phyloP scores from a whole-genome alignment of 306 rosid species.

The Luffa acutangula region DNA sequence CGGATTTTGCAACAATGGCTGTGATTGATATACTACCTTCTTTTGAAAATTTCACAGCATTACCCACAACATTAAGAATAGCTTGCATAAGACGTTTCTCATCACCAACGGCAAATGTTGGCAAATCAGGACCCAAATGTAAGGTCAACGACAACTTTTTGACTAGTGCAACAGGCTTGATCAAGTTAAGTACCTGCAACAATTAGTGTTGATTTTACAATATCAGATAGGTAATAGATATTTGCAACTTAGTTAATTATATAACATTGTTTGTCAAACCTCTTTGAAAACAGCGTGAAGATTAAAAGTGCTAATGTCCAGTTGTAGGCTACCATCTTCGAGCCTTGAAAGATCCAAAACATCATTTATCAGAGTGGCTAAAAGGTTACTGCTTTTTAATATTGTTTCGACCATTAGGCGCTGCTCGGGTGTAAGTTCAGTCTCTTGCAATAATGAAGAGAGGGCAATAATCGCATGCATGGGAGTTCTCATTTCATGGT shows the following conservation, averaged over 20 bases:
- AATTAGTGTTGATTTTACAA: slow-evolving; percentile 13
- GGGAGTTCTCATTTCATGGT: slow-evolving; percentile 98
- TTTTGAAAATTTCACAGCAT: slow-evolving; percentile 93
- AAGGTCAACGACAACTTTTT: slow-evolving; percentile 58
- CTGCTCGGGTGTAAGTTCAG: slow-evolving; percentile 82
- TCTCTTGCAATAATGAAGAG: slow-evolving; percentile 90
- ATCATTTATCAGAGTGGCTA: slow-evolving; percentile 86
- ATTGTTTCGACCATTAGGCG: slow-evolving; percentile 93
- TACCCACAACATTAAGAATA: slow-evolving; percentile 79
- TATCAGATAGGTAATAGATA: slow-evolving; percentile 11
- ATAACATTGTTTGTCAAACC: slow-evolving; percentile 25
- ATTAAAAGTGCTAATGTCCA: slow-evolving; percentile 57
- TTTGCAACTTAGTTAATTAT: background rate
- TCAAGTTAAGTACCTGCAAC: slow-evolving; percentile 72
- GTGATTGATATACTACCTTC: slow-evolving; percentile 68
- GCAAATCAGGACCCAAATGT: slow-evolving; percentile 65
- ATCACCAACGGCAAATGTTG: slow-evolving; percentile 62
- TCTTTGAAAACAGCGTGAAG: slow-evolving; percentile 78
- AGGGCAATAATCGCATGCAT: slow-evolving; percentile 99
- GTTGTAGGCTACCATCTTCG: slow-evolving; percentile 95
- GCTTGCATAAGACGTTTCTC: slow-evolving; percentile 89
- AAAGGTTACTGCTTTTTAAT: slow-evolving; percentile 81
- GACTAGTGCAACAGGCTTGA: slow-evolving; percentile 80
- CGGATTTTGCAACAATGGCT: slow-evolving; percentile 59
- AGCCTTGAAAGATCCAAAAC: slow-evolving; percentile 96